phyloP scores from a whole-genome alignment of 2,329 filamentous ascomycete genomes.

The Ophiosphaerella herpotricha region DNA sequence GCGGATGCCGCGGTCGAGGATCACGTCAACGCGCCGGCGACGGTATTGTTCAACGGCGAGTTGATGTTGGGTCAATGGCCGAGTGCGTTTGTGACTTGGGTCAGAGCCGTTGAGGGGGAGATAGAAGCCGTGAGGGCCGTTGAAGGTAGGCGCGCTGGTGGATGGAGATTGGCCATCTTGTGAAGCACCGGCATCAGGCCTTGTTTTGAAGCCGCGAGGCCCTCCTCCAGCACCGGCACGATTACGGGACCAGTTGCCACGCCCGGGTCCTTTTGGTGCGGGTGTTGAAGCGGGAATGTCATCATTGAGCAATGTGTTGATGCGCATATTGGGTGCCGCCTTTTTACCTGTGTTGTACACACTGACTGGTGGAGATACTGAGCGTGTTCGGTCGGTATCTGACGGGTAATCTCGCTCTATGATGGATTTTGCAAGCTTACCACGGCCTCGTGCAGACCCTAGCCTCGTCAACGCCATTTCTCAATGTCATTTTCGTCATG shows the following conservation, averaged over 20 bases:
- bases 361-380: slow-evolving; percentile 49
- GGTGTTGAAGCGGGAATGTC: slow-evolving; percentile 42
- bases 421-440: slow-evolving; percentile 41
- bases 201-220: slow-evolving; percentile 41
- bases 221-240: slow-evolving; percentile 20
- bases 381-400: slow-evolving; percentile 55
- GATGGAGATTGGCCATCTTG: slow-evolving; percentile 43
- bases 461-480: slow-evolving; percentile 3
- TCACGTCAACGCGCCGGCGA: slow-evolving; percentile 78
- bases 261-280: slow-evolving; percentile 51
- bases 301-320: slow-evolving; percentile 56
- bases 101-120: slow-evolving; percentile 57
- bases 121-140: slow-evolving; percentile 58
- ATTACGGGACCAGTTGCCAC: slow-evolving; percentile 56
- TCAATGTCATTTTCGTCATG: background rate
- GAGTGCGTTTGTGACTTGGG: slow-evolving; percentile 59
- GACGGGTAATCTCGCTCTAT: slow-evolving; percentile 46
- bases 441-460: slow-evolving; percentile 44
- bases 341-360: slow-evolving; percentile 47
- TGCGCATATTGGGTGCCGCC: slow-evolving; percentile 50
- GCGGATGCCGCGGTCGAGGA: slow-evolving; percentile 74
- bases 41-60: slow-evolving; percentile 79
- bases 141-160: slow-evolving; percentile 44
- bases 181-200: slow-evolving; percentile 35
- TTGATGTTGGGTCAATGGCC: slow-evolving; percentile 81